phyloP scores from a whole-genome alignment of 164 flowering plant genomes.

The Saururus chinensis region DNA sequence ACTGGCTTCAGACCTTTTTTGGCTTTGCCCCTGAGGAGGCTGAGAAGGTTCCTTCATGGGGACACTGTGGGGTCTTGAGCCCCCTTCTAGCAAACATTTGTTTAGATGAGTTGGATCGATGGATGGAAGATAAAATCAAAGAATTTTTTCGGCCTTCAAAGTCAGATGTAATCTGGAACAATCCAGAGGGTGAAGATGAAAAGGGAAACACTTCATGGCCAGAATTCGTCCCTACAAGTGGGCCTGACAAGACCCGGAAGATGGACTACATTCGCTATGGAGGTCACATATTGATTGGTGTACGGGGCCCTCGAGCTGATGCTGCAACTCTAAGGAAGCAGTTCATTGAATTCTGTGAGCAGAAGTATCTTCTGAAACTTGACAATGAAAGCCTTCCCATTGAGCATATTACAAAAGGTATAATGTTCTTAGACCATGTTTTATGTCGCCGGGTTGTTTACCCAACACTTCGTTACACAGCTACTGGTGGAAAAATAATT shows the following conservation, averaged over 20 bases:
- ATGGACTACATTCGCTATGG: conserved; percentile 87
- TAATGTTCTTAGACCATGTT: conserved; percentile 97
- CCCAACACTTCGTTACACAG: conserved; percentile 94
- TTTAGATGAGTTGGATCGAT: conserved; percentile 78
- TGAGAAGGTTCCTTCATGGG: conserved; percentile 78
- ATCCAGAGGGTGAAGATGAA: conserved; percentile 75
- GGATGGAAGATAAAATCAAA: conserved; percentile 83
- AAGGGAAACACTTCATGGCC: conserved; percentile 98
- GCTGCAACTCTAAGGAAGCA: conserved; percentile 85
- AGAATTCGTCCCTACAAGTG: conserved; percentile 95
- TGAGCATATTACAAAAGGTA: conserved; percentile 94
- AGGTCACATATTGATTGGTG: conserved; percentile 86
- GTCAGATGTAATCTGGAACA: conserved; percentile 90
- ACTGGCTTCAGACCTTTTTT: conserved; percentile 79
- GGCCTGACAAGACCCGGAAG: conserved; percentile 91
- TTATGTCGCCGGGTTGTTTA: conserved; percentile 85
- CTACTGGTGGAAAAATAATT: conserved; percentile 94
- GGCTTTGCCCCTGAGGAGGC: conserved; percentile 98
- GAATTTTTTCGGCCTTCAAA: conserved; percentile 81
- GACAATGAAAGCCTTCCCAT: conserved; percentile 87
- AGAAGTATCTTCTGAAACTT: conserved; percentile 76
- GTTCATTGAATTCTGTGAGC: conserved; percentile 83
- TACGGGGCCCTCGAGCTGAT: conserved; percentile 90
- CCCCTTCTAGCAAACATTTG: conserved; percentile 76
- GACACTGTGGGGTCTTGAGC: conserved; percentile 87